A percentile compares a stretch with the other conserved stretches of the same genome.
These are phyloP conservation scores for Choricystis sp. DNA, from an alignment of 139 green algal species.

Conservation along the genomic window DNA sequence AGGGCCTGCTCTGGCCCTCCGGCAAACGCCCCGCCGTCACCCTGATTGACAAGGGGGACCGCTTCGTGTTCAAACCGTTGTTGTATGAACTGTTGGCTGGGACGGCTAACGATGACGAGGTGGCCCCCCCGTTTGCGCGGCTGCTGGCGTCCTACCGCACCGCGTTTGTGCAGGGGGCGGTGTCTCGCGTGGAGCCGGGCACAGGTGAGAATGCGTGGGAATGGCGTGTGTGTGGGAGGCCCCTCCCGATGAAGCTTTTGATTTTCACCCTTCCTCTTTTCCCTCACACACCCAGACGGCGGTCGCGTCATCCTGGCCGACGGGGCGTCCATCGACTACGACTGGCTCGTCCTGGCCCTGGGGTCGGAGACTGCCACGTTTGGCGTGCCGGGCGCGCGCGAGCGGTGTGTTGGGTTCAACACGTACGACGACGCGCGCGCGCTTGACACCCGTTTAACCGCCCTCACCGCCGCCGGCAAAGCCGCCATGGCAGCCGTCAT, in stretches of 20 bases:
- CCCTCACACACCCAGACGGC: conserved; percentile 7
- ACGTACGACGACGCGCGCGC: conserved; percentile 24
- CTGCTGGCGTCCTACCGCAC: conserved; percentile 73
- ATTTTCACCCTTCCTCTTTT: too few species aligned
- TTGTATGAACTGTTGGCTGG: conserved; percentile 92
- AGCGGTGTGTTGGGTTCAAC: conserved; percentile 67
- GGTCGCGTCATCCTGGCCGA: conserved; percentile 36
- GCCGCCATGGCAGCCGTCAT: conserved; percentile 73
- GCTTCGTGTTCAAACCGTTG: conserved; percentile 98
- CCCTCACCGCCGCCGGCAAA: not conserved
- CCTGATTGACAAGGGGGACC: conserved; percentile 79
- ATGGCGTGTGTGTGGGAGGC: conserved; percentile 4
- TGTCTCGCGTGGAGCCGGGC: conserved; percentile 11
- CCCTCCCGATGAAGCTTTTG: not conserved
- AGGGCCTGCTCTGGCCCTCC: conserved; percentile 72
- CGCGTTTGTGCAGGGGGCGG: conserved; percentile 59
- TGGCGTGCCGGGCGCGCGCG: conserved; percentile 61
- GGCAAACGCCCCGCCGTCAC: conserved; percentile 66
- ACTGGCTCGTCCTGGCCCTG: conserved; percentile 78
- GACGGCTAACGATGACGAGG: conserved; percentile 52
- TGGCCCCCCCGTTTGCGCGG: conserved; percentile 71
- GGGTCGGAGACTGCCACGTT: conserved; percentile 40
- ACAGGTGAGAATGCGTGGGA: not conserved
- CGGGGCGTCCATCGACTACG: conserved; percentile 51
- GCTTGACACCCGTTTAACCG: not conserved